These are phyloP conservation scores for Corchorus capsularis DNA, from an alignment of 345 rosid genomes.

Conservation along the genomic window DNA sequence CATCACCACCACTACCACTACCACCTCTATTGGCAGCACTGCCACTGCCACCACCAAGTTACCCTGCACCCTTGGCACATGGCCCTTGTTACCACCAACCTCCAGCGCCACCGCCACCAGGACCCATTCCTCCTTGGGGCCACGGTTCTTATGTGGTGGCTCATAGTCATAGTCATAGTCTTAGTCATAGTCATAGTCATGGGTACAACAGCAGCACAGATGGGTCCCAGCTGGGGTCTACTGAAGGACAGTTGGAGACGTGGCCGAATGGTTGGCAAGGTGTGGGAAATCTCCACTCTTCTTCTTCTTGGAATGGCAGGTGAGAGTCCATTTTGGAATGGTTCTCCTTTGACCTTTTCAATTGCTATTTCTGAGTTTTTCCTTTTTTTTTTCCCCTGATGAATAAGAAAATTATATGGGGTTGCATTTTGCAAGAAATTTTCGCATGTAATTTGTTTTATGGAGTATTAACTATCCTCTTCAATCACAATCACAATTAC, in stretches of 20 bases:
- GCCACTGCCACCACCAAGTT: neutral
- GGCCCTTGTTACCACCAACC: neutral
- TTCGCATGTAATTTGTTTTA: too few relatives aligned
- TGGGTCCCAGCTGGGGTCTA: neutral
- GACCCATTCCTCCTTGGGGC: neutral
- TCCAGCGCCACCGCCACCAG: neutral
- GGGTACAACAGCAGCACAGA: neutral
- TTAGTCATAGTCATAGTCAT: neutral
- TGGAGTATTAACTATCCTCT: too few relatives aligned
- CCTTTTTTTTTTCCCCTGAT: too few relatives aligned
- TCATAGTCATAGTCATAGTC: neutral
- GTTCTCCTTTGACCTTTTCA: neutral
- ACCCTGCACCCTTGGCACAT: neutral
- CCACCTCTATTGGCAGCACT: neutral
- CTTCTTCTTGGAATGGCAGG: slow-evolving; percentile 18
- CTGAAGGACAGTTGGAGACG: neutral
- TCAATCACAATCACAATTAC: too few relatives aligned
- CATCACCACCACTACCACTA: neutral
- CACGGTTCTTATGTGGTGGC: neutral
- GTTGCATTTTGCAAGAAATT: too few relatives aligned
- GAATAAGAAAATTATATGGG: too few relatives aligned
- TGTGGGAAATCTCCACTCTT: neutral
- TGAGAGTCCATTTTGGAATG: neutral
- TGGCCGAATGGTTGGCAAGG: slow-evolving; percentile 16
- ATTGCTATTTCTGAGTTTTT: neutral